Percentiles rank a stretch among this genome's conserved stretches.
phyloP scores from a whole-genome alignment of 495 filamentous ascomycete species.

The Talaromyces stipitatus region DNA sequence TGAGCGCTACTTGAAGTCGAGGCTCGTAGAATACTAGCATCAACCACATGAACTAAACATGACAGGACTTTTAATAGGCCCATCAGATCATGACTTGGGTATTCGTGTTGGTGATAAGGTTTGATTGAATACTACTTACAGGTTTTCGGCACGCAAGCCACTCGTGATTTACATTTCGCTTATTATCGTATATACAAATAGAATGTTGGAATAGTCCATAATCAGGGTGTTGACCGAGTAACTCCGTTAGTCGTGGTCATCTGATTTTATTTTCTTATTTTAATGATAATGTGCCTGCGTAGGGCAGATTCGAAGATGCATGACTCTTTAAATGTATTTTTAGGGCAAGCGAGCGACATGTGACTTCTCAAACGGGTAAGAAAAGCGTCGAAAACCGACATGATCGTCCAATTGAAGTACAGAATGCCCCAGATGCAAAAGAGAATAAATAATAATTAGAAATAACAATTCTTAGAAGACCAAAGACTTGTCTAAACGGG shows the following conservation, averaged over 20 bases:
- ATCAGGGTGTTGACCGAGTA: neutral
- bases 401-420: neutral
- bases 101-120: neutral
- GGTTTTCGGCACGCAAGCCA: neutral
- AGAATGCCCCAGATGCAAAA: neutral
- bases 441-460: neutral
- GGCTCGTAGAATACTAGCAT: no score
- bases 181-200: neutral
- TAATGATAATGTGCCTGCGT: neutral
- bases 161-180: neutral
- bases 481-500: neutral
- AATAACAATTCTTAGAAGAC: neutral
- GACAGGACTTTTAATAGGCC: no score
- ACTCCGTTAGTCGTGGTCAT: neutral
- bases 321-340: neutral
- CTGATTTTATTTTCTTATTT: neutral
- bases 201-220: neutral
- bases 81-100: neutral
- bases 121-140: neutral
- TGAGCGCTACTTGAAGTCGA: no score
- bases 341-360: neutral
- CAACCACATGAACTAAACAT: no score
- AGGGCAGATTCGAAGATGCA: neutral
- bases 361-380: neutral
- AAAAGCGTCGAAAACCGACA: neutral